Base-by-base conservation (phyloP, 2,329 filamentous ascomycete species). In the Akanthomyces dipterigenus region DNA sequence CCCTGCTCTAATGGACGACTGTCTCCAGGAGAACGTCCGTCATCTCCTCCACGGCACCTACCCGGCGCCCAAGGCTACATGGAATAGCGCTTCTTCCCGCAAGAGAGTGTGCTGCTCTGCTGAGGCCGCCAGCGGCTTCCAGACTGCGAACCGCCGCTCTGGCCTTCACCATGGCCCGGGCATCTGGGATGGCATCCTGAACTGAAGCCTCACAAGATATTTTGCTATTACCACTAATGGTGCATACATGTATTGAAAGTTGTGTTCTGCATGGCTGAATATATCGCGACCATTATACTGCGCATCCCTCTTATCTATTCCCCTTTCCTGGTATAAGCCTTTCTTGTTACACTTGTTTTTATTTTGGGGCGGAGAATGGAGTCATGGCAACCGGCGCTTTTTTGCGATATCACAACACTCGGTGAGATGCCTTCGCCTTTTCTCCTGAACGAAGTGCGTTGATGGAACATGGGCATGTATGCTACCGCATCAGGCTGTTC, bases 21-120 rank as follows among this genome's bases (percentile, higher is more conserved):
- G 77, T n/a, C 76, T 87, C 9, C 87, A 89, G 68, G 84, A 88
- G 63, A 87, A 88, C 62, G 87, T 90, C 12, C 84, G 87, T 59
- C 82, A 86, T 57, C 78, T 89, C 66, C 76, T 90, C 31, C 75
- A 74, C 49, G 75, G 70, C 38, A 69, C 69, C 56, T 72, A 75
- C 65, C 61, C 71, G 64, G 65, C 63, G 64, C 58, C 64, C 65
- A 55, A 68, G 68, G 34, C 63, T 67, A 54, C 65, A 18, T 78
- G 76, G 73, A 67, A 76, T 38, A 71, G 81, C 36, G 75, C 78
- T 50, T 78, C 78, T 65, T 78, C 81, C 65, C 78, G 82, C 64
- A 90, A 90, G 76, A 82, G 87, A 67, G 78, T 88, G 42, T 88
- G 87, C 75, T 89, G 85, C 73, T 82, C 85, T 49, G 77, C 82